Conservation (phyloP, 192 early-diverging fungal genomes). For the Linnemannia hyalina region DNA sequence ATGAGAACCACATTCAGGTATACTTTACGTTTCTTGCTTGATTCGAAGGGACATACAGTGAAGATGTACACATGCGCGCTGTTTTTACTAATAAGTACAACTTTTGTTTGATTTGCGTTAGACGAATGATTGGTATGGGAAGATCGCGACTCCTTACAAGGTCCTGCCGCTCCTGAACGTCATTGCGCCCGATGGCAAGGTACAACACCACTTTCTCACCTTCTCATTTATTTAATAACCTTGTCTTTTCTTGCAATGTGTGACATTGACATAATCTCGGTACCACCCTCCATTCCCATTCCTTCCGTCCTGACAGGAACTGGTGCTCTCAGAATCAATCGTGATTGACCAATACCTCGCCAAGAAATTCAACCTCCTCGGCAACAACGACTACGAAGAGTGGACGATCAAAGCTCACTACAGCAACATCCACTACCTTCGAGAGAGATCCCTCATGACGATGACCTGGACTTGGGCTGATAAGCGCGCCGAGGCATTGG, state of each 20-base stretch:
- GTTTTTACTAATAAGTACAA: too few relatives aligned
- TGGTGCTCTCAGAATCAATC: slow-evolving; percentile 16
- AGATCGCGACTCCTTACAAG: neutral
- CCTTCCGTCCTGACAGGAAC: neutral
- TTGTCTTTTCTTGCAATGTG: neutral
- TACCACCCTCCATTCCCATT: neutral
- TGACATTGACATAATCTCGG: neutral
- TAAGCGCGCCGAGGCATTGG: slow-evolving; percentile 20
- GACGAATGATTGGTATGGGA: neutral
- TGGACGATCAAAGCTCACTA: slow-evolving; percentile 33
- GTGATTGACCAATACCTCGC: slow-evolving; percentile 34
- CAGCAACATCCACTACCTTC: slow-evolving; percentile 32
- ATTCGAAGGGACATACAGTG: too few relatives aligned
- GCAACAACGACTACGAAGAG: slow-evolving; percentile 26
- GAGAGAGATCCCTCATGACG: slow-evolving; percentile 23
- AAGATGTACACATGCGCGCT: too few relatives aligned
- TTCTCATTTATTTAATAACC: neutral
- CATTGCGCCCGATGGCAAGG: neutral
- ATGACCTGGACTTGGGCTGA: slow-evolving; percentile 32
- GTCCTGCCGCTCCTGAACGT: slow-evolving; percentile 10
- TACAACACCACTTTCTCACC: neutral
- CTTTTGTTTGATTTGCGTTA: neutral
- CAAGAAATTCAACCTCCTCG: slow-evolving; percentile 28
- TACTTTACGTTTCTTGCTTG: neutral
- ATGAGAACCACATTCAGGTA: neutral